Evolutionary conservation across 306 rosid genomes (phyloP).

Genomic region (Lagenaria siceraria): DNA sequence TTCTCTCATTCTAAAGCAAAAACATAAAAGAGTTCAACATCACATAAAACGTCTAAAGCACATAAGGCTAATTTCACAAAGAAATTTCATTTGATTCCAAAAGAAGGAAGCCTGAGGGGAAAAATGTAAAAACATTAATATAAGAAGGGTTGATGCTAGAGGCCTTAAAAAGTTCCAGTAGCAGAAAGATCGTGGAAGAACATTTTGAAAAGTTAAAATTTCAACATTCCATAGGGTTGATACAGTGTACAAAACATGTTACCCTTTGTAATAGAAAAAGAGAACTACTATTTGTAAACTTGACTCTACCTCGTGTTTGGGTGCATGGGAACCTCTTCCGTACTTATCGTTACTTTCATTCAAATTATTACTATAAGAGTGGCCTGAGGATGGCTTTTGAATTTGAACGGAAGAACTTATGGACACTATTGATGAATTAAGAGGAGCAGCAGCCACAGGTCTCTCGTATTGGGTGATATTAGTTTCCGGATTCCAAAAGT

Average conservation of each 20-base stretch:
- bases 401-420: constrained; percentile 69
- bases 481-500: constrained; percentile 98
- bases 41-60: background rate
- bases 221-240: background rate
- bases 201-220: background rate
- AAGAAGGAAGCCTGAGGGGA: background rate
- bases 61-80: background rate
- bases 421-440: constrained; percentile 43
- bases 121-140: background rate
- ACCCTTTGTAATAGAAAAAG: background rate
- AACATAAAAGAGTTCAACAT: background rate
- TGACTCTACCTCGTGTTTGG: constrained; percentile 39
- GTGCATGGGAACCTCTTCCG: constrained; percentile 41
- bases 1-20: background rate
- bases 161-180: background rate
- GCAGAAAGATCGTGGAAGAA: background rate
- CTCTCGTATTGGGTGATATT: constrained; percentile 92
- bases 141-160: background rate
- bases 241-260: background rate
- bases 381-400: constrained; percentile 55
- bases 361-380: constrained; percentile 28
- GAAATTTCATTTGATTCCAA: background rate
- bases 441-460: constrained; percentile 37
- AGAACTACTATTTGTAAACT: constrained; percentile 41
- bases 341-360: constrained; percentile 43